These are phyloP conservation scores for Cryptococcus jaspeensis DNA, from an alignment of 1,284 basidiomycete species.

Conservation along the genomic window DNA sequence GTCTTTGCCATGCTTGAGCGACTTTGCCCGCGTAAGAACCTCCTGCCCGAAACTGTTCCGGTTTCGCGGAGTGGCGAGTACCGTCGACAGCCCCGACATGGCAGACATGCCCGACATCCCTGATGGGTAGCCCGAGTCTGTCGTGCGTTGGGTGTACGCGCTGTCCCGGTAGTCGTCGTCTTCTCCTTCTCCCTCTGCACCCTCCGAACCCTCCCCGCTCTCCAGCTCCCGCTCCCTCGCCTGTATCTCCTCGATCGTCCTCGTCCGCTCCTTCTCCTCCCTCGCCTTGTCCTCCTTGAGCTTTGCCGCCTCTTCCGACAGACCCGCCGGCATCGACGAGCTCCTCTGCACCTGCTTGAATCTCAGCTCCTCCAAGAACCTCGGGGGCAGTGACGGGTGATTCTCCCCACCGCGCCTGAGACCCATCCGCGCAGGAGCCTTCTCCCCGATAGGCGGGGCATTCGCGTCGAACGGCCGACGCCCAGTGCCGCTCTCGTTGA, in stretches of 20 bases:
- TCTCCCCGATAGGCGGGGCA: slow-evolving; percentile 45
- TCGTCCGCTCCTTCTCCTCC: too few species aligned
- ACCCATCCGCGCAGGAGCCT: slow-evolving; percentile 37
- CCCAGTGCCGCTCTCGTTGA: slow-evolving; percentile 19
- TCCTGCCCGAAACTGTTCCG: slow-evolving; percentile 24
- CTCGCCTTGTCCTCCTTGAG: too few species aligned
- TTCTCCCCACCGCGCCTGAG: slow-evolving; percentile 20
- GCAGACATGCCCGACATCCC: slow-evolving; percentile 44
- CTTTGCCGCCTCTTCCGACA: slow-evolving; percentile 3
- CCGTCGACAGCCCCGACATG: slow-evolving; percentile 41
- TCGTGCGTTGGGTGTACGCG: slow-evolving; percentile 12
- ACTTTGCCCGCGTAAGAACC: slow-evolving; percentile 25
- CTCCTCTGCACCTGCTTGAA: slow-evolving; percentile 40
- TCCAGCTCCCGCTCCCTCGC: slow-evolving; percentile 1
- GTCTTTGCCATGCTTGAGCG: slow-evolving; percentile 17
- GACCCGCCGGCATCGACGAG: slow-evolving; percentile 26
- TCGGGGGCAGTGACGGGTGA: slow-evolving; percentile 31
- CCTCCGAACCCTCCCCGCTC: slow-evolving; percentile 17
- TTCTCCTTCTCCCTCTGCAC: too few species aligned
- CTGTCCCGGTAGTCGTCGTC: slow-evolving; percentile 49
- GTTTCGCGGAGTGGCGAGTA: slow-evolving; percentile 20
- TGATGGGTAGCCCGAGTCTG: slow-evolving; percentile 53
- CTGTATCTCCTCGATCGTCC: neutral
- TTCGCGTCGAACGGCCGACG: slow-evolving; percentile 24
- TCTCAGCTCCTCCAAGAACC: slow-evolving; percentile 49